phyloP scores from a whole-genome alignment of 257 asterid species.

The Nemophila menziesii region DNA sequence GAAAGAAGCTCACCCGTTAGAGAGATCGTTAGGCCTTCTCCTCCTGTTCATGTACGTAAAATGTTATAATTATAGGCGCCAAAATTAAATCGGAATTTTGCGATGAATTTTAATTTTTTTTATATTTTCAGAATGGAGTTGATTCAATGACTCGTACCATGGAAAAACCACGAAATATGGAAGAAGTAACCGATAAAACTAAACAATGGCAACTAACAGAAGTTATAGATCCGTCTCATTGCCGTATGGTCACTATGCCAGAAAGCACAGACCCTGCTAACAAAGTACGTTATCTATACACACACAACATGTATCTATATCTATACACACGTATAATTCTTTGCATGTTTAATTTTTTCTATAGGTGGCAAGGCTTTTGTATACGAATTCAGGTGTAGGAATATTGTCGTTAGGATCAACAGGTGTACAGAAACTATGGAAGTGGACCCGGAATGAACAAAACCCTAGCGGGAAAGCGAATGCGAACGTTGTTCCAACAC shows the following conservation, averaged over 20 bases:
- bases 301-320: slow-evolving; percentile 7
- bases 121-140: slow-evolving; percentile 64
- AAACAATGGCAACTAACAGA: slow-evolving; percentile 86
- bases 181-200: slow-evolving; percentile 58
- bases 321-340: background rate
- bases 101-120: too few species aligned
- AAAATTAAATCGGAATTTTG: background rate
- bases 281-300: slow-evolving; percentile 37
- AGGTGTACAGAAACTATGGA: slow-evolving; percentile 89
- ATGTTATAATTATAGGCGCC: slow-evolving; percentile 8
- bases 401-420: slow-evolving; percentile 81
- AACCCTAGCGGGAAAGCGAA: slow-evolving; percentile 84
- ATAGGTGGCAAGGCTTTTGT: slow-evolving; percentile 92
- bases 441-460: slow-evolving; percentile 81
- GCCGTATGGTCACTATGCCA: slow-evolving; percentile 86
- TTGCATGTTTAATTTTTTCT: slow-evolving; percentile 5
- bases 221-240: slow-evolving; percentile 70
- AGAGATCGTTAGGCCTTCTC: slow-evolving; percentile 89
- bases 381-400: slow-evolving; percentile 87
- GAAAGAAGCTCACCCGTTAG: slow-evolving; percentile 96
- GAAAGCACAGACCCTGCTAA: slow-evolving; percentile 61
- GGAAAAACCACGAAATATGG: slow-evolving; percentile 72
- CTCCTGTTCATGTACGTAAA: slow-evolving; percentile 65
- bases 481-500: slow-evolving; percentile 55
- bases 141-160: slow-evolving; percentile 65